Conservation (phyloP, 495 filamentous ascomycete genomes). For the Lindgomyces ingoldianus region DNA sequence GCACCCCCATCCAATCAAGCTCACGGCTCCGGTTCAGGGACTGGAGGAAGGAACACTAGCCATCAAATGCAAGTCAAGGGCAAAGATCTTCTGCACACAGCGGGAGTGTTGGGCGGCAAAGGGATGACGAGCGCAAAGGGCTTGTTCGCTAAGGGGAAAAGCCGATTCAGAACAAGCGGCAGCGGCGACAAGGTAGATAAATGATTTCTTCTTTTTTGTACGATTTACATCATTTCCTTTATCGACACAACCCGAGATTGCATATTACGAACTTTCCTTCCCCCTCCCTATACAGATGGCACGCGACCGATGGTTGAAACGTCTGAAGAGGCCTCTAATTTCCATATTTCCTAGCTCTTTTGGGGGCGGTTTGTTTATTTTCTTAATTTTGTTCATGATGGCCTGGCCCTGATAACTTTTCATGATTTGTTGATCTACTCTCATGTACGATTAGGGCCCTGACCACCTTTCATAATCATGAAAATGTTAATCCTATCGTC, state of each 20-base stretch:
- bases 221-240: conserved; percentile 8
- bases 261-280: conserved; percentile 18
- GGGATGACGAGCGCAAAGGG: conserved; percentile 79
- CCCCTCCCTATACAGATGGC: conserved; percentile 4
- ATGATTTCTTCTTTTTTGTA: conserved; percentile 48
- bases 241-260: conserved; percentile 7
- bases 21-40: background rate
- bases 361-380: conserved; percentile 2
- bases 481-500: conserved; percentile 29
- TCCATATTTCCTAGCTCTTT: conserved; percentile 3
- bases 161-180: conserved; percentile 67
- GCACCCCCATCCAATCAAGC: background rate
- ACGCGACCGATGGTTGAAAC: conserved; percentile 9
- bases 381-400: conserved; percentile 7
- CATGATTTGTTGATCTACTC: background rate
- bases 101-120: conserved; percentile 69
- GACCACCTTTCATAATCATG: conserved; percentile 14
- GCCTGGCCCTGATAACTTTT: conserved; percentile 15
- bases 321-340: background rate
- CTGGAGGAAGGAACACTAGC: conserved; percentile 23
- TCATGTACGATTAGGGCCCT: conserved; percentile 32
- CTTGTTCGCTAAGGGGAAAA: conserved; percentile 81
- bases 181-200: conserved; percentile 76
- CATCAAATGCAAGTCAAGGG: conserved; percentile 54
- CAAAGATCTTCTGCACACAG: conserved; percentile 81